A percentile compares a stretch with the other conserved stretches of the same genome.
Evolutionary conservation across 2,329 filamentous ascomycete species (phyloP).

Genomic region (Colletotrichum noveboracense): DNA sequence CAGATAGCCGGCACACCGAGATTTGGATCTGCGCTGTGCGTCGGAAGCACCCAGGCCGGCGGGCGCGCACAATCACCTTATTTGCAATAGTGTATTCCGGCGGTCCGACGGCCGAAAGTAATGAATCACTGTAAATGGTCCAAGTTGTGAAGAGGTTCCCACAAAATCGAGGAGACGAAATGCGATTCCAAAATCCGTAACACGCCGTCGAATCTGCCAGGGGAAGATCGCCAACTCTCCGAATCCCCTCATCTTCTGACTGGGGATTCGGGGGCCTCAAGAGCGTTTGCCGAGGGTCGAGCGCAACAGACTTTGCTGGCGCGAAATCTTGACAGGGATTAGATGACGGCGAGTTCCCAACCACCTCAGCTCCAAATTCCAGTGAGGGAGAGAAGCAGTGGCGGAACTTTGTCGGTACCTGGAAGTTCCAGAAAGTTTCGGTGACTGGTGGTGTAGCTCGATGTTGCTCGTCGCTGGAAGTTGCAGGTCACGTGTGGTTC

Average conservation of each 20-base stretch:
- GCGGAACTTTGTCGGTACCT: not conserved
- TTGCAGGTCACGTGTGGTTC: not conserved
- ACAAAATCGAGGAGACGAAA: not conserved
- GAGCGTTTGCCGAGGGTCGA: not conserved
- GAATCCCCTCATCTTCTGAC: not conserved
- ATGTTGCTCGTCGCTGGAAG: not conserved
- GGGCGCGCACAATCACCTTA: not conserved
- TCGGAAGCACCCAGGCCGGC: not conserved
- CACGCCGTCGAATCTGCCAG: not conserved
- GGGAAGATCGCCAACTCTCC: not conserved
- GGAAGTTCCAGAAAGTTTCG: not conserved
- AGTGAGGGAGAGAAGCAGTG: not conserved
- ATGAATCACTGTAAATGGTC: not conserved
- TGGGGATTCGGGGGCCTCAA: not conserved
- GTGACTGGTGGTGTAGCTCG: not conserved
- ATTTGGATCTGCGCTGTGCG: not conserved
- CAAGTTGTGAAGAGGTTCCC: not conserved
- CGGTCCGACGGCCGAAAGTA: not conserved
- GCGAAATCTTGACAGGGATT: not conserved
- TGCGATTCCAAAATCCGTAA: not conserved
- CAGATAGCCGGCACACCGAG: not conserved
- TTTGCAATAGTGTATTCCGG: slow-evolving; percentile 1
- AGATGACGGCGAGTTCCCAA: not conserved
- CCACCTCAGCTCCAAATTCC: not conserved
- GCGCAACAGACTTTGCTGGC: not conserved